Evolutionary conservation across 1,139 yeast genomes (phyloP).

Genomic region (Candida sp.): DNA sequence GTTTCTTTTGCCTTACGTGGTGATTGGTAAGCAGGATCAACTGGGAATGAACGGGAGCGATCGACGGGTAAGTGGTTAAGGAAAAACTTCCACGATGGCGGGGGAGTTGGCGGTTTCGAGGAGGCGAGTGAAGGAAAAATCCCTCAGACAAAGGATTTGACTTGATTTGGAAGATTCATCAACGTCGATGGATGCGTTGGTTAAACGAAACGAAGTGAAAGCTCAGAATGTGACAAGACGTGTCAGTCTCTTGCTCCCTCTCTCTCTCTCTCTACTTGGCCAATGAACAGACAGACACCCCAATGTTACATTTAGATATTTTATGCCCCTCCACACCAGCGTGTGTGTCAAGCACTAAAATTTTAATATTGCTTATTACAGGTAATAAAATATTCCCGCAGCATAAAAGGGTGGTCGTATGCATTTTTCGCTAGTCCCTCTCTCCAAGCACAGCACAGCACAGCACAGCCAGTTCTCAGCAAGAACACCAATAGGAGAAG

Average conservation of each 20-base stretch:
- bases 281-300: neutral
- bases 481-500: too few relatives aligned
- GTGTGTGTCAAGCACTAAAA: neutral
- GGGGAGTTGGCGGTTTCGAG: neutral
- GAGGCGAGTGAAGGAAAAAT: neutral
- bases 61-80: neutral
- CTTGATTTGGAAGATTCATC: neutral
- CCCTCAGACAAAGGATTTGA: neutral
- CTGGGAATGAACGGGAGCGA: neutral
- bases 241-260: neutral
- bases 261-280: too few relatives aligned
- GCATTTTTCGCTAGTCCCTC: too few relatives aligned
- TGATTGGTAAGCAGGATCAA: neutral
- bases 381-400: neutral
- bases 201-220: neutral
- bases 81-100: too few relatives aligned
- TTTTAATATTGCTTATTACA: neutral
- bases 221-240: slow-evolving; percentile 1
- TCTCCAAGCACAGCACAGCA: too few relatives aligned
- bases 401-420: too few relatives aligned
- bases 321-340: neutral
- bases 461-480: too few relatives aligned
- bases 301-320: neutral
- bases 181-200: neutral
- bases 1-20: neutral